Evolutionary conservation across 805 yeast species (phyloP).

Genomic region (Clavispora carvajalis): DNA sequence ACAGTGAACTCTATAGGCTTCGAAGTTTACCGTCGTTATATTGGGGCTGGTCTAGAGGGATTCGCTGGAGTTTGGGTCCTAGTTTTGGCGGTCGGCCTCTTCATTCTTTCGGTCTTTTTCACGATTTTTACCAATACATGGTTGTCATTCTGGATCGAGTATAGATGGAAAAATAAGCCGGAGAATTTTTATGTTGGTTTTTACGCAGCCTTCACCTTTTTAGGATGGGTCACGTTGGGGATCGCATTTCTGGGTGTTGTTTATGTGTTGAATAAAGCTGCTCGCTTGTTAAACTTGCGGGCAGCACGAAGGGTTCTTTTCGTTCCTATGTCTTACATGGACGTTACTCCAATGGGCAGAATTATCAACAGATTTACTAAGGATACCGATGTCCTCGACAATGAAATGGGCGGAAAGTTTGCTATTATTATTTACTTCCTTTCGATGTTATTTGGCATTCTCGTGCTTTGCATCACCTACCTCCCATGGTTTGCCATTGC

Average conservation of each 20-base stretch:
- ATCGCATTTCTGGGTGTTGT: slow-evolving; percentile 8
- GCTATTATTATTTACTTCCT: slow-evolving; percentile 9
- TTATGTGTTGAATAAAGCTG: slow-evolving; percentile 12
- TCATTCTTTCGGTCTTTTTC: slow-evolving; percentile 8
- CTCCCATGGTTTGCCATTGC: slow-evolving; percentile 12
- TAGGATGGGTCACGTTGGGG: slow-evolving; percentile 11
- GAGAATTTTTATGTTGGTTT: slow-evolving; percentile 14
- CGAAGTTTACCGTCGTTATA: slow-evolving; percentile 2
- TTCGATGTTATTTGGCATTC: background rate
- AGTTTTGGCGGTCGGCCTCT: background rate
- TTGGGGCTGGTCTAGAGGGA: slow-evolving; percentile 3
- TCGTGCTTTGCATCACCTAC: slow-evolving; percentile 7
- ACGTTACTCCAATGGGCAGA: slow-evolving; percentile 24
- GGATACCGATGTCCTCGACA: slow-evolving; percentile 22
- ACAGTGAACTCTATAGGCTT: slow-evolving; percentile 4
- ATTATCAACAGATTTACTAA: slow-evolving; percentile 22
- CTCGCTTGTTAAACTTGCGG: slow-evolving; percentile 11
- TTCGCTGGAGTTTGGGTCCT: slow-evolving; percentile 5
- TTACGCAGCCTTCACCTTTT: slow-evolving; percentile 14
- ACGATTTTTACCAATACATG: slow-evolving; percentile 19
- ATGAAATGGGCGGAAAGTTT: slow-evolving; percentile 18
- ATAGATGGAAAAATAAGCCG: slow-evolving; percentile 7
- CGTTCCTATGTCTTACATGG: slow-evolving; percentile 22
- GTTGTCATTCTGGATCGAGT: slow-evolving; percentile 20
- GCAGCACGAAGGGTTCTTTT: slow-evolving; percentile 13